Evolutionary conservation across 345 rosid genomes (phyloP), one percentile per base, ranked within the genome.

Genomic region (Leavenworthia alabamica): DNA sequence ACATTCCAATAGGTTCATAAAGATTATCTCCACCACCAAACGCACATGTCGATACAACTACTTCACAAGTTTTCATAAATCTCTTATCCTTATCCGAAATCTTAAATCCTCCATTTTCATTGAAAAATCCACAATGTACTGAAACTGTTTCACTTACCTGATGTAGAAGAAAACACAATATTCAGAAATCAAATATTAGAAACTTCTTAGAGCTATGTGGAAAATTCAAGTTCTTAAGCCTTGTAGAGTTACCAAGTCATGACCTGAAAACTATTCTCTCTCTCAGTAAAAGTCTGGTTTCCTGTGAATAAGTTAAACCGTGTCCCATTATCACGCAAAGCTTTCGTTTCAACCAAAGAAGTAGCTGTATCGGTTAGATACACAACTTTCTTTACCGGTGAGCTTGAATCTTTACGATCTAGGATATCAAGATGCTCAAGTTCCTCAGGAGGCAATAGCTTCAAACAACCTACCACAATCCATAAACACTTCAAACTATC

Each of bases 21-120:
- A 92, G 98, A 68, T 85, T 81, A 78, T 92, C 98, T 40, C 98
- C 98, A 62, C 98, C 98, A 43, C 98, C 98, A 76, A 92, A 92
- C 3, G 96, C 86, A 82, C 95, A 92, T 24, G 96, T 92, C 57
- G 96, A 84, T 48, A 92, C 95, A 8, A 80, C 96, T 35, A 68
- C 78, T 72, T 73, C 56, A 72, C 95, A 86, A 40, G 55, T 77
- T 64, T 61, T 29, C 95, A 89, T 76, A 77, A 79, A 92, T 59
- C 35, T 74, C 64, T 73, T 83, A 70, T 89, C 96, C 75, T 77
- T 79, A 20, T 82, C 89, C 20, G 79, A 75, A 56, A 86, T 77
- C 70, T 53, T 76, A 65, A 86, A 92, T 6, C 95, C 98, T 0
- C 98, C 95, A 67, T 72, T 77, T 55, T 84, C 86, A 73, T 74